These are phyloP conservation scores for Yamadazyma blattariae DNA, from an alignment of 1,139 yeast species.

Conservation along the genomic window DNA sequence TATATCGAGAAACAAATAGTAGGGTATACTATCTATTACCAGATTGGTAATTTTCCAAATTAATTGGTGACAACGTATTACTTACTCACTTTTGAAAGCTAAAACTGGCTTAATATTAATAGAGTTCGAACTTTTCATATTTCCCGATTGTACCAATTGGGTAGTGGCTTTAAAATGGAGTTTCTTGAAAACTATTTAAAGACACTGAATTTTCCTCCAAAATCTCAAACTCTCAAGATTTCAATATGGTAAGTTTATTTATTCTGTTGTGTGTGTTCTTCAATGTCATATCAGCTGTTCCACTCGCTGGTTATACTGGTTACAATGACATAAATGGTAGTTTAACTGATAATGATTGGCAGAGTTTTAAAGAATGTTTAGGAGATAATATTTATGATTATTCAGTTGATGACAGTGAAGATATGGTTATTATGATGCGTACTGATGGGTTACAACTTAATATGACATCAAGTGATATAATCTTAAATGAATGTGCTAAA, in stretches of 20 bases:
- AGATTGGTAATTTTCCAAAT: neutral
- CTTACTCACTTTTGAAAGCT: neutral
- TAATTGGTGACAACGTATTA: neutral
- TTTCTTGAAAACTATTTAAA: neutral
- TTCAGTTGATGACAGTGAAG: neutral
- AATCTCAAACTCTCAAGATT: neutral
- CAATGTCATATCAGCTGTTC: neutral
- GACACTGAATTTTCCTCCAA: neutral
- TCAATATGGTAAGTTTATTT: neutral
- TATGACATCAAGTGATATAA: neutral
- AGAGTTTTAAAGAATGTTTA: neutral
- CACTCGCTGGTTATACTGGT: neutral
- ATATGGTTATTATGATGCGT: neutral
- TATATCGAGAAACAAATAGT: too few species aligned
- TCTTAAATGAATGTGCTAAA: neutral
- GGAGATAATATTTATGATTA: neutral
- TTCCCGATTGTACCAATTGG: neutral
- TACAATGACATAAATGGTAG: constrained; percentile 4
- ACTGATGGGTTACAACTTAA: neutral
- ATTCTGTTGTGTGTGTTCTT: neutral
- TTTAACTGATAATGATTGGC: neutral
- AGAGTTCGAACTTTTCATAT: neutral
- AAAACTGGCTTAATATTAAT: neutral
- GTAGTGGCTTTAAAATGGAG: neutral
- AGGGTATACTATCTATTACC: neutral